Conservation (phyloP, 257 asterid genomes). For the Galeopsis tetrahit region DNA sequence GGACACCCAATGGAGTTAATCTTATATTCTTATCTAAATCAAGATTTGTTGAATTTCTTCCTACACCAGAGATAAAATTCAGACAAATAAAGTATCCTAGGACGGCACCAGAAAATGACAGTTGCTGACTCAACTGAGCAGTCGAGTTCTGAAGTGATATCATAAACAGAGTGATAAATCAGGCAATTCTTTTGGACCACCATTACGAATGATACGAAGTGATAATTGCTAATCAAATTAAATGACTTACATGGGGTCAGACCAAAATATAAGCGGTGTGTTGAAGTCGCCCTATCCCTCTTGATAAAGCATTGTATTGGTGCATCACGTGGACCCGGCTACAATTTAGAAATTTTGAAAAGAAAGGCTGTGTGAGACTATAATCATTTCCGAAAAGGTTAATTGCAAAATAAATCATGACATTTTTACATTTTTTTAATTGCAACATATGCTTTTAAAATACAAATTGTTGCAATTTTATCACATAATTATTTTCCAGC, state of each 20-base stretch:
- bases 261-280: constrained; percentile 77
- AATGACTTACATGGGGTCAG: constrained; percentile 80
- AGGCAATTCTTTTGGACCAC: background rate
- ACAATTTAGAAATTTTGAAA: constrained; percentile 1
- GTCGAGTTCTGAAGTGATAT: background rate
- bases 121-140: no score
- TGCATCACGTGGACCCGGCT: constrained; percentile 95
- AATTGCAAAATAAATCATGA: no score
- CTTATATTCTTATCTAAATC: no score
- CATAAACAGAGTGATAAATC: background rate
- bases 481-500: no score
- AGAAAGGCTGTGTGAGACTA: constrained; percentile 10
- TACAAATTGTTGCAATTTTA: no score
- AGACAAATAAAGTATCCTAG: no score
- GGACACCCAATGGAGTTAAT: no score
- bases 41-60: background rate
- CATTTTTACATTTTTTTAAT: no score
- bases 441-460: no score
- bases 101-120: no score
- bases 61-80: background rate
- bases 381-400: constrained; percentile 11
- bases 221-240: background rate
- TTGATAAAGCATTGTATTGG: constrained; percentile 93
- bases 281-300: constrained; percentile 78
- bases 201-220: background rate